Evolutionary conservation across 495 filamentous ascomycete genomes (phyloP), one percentile per base, ranked within the genome.

Genomic region (Penicillium salamii): DNA sequence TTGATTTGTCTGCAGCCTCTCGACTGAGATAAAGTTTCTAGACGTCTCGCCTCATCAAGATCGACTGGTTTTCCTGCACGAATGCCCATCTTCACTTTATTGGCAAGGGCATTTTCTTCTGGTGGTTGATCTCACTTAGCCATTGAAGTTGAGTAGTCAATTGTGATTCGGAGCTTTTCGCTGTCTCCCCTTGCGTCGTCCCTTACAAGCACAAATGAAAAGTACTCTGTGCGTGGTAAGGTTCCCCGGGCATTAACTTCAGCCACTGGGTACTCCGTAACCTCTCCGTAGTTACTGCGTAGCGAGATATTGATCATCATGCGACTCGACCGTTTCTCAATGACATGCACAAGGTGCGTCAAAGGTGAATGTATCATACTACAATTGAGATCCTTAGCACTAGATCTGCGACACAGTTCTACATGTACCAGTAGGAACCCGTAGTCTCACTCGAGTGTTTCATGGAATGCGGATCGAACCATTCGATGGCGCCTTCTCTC

Each of bases 311-410:
- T 24, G 20, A 50, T 49, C 18, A 12, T 51, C 34, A 59, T 63
- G 57, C 53, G 53, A 60, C 48, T 60, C 51, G 48, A 42, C 57
- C 57, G 60, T 63, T 63, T 60, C 42, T 39, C 23, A 43, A 57
- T 52, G 34, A 15, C 39, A 26, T 39, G 28, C 23, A 33, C 20
- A 26, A 19, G 29, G 26, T 15, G 38, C 33, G 15, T 32, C 14
- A 41, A 26, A 20, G 23, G 8, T 26, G 23, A 26, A 26, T 40
- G 35, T 37, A 44, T 42, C 41, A 43, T 44, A 41, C 39, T 21
- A 38, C 31, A 37, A 34, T 29, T 29, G 32, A 17, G 49, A 52
- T 44, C 35, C 28, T 49, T 31, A 35, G 24, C 38, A 15, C 33
- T 32, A 20, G 24, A 39, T 46, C 33, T 13, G 20, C 20, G 19